phyloP scores from a whole-genome alignment of 768 basidiomycete genomes.

The Phaeolepiota aurea region DNA sequence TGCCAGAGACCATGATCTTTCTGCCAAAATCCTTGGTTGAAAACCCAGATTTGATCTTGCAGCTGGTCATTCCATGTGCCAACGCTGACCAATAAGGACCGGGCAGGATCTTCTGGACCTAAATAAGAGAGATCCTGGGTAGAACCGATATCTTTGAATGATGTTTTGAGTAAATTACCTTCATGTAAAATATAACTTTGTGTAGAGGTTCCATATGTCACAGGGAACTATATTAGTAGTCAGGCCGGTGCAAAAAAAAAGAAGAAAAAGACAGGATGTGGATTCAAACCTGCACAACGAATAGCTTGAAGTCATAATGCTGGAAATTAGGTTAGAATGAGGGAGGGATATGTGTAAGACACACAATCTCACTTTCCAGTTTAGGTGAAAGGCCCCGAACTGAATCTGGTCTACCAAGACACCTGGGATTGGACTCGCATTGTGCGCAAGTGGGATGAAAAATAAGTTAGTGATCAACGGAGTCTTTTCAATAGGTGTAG shows the following conservation, averaged over 20 bases:
- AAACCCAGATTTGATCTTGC: conserved; percentile 73
- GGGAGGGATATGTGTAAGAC: neutral
- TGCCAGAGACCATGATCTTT: conserved; percentile 57
- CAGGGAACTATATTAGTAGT: conserved; percentile 18
- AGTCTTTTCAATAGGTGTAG: conserved; percentile 35
- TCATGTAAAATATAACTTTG: conserved; percentile 53
- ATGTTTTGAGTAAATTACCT: conserved; percentile 24
- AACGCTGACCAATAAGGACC: conserved; percentile 41
- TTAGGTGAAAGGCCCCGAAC: conserved; percentile 44
- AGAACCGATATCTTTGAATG: neutral
- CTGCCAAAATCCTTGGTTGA: conserved; percentile 60
- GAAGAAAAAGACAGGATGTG: too few species aligned
- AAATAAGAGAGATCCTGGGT: neutral
- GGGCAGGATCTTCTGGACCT: conserved; percentile 39
- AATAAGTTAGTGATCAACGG: conserved; percentile 39
- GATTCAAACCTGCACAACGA: conserved; percentile 33
- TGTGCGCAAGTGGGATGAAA: conserved; percentile 42
- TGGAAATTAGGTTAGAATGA: conserved; percentile 13
- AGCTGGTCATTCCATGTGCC: conserved; percentile 45
- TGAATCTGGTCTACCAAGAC: conserved; percentile 40
- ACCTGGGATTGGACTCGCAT: conserved; percentile 36
- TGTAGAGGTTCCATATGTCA: conserved; percentile 15
- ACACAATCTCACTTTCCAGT: conserved; percentile 51
- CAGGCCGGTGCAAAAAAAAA: too few species aligned
- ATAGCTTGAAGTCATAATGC: conserved; percentile 50